A percentile compares a stretch with the other conserved stretches of the same genome.
Conservation (phyloP, 176 grass and related monocot species). For the Aegilops longissima region DNA sequence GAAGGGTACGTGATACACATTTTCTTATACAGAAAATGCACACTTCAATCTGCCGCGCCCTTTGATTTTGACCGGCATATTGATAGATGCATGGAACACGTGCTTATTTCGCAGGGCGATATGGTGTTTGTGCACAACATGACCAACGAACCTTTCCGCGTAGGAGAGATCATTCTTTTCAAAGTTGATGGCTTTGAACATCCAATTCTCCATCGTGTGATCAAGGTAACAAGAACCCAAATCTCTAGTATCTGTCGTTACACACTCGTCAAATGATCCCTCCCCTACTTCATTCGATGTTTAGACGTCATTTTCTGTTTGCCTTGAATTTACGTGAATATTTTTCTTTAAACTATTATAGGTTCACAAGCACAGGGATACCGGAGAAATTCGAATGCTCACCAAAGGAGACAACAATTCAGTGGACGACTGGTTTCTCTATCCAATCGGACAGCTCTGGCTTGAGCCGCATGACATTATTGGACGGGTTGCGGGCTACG, state of each 20-base stretch:
- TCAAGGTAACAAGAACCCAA: neutral
- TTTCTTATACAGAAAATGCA: neutral
- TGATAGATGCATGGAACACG: neutral
- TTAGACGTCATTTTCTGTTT: neutral
- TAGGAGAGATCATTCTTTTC: neutral
- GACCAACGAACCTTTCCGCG: neutral
- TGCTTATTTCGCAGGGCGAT: neutral
- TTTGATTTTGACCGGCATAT: too few relatives aligned
- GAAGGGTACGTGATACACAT: neutral
- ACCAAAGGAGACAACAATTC: neutral
- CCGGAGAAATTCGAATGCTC: neutral
- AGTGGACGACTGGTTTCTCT: neutral
- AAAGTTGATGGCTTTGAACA: neutral
- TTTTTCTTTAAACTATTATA: neutral
- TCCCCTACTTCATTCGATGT: too few relatives aligned
- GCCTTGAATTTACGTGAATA: neutral
- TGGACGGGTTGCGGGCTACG: neutral
- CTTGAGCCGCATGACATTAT: neutral
- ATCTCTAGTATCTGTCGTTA: neutral
- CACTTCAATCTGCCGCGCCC: neutral
- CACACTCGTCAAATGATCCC: neutral
- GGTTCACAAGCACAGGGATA: neutral
- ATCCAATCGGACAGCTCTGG: neutral
- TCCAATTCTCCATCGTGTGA: neutral
- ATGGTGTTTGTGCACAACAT: constrained; percentile 9